Base-by-base conservation (phyloP, 2,329 filamentous ascomycete species). In the Arthrobotrys pseudoclavata region DNA sequence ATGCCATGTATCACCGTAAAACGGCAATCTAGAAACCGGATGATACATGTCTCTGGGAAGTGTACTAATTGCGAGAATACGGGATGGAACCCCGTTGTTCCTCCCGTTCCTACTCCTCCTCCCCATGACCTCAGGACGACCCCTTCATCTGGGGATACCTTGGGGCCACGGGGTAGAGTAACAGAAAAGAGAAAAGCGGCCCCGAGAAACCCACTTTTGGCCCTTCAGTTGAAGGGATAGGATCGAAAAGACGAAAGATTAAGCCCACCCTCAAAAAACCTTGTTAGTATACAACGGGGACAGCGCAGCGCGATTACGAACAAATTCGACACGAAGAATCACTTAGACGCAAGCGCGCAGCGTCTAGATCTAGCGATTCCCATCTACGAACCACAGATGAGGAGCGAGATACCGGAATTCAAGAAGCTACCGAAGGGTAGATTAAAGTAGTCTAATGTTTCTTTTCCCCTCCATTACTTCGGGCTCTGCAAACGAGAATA, bases 1-100 rank as follows among this genome's bases (percentile, higher is more conserved):
- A 76, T 76, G 64, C 64, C 71, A 9, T 76, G 71, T 26, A 64
- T 76, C 10, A 26, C 22, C 9, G 4, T 69, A n/a, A 69, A 64
- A 34, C 62, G 37, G 13, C 37, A 40, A 15, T 40, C 37, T 3
- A 40, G 37, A n/a, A 40, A 40, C 15, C 12, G 37, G 37, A 40
- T 40, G 9, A 12, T 40, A 40, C 37, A 5, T 3, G 7, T 15
- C 37, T 3, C 1, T 15, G 13, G 2, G 37, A 40, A 3, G 13
- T 40, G 37, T 40, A 40, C 37, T 3, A 40, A 40, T 40, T 40
- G 37, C 12, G 37, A 15, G 37, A 40, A 40, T 40, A 40, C 13
- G 37, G 5, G 12, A 40, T 40, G 12, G 12, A 15, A 15, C 4
- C 37, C 12, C 12, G 12, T 3, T 3, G 12, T 40, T n/a, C 37